Evolutionary conservation across 2,329 filamentous ascomycete genomes (phyloP).

Genomic region (Aureobasidium sp.): DNA sequence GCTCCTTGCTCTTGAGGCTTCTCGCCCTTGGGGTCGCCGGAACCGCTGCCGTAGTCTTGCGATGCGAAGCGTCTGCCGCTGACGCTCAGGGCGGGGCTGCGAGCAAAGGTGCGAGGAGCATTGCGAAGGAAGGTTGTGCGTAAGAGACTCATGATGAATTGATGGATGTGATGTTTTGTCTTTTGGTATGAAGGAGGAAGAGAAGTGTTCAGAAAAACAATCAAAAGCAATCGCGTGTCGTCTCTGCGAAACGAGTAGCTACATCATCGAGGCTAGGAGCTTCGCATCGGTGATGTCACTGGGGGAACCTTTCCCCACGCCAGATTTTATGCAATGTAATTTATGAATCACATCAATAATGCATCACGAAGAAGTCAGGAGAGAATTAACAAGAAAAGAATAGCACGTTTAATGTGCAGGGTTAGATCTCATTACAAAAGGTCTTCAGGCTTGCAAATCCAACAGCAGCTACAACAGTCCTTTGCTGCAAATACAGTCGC

Average conservation of each 20-base stretch:
- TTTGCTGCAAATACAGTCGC: neutral
- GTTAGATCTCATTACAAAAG: neutral
- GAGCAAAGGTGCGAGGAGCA: conserved; percentile 19
- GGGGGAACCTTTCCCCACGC: neutral
- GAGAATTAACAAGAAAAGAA: neutral
- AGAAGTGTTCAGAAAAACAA: neutral
- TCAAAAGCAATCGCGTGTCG: neutral
- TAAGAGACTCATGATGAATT: conserved; percentile 17
- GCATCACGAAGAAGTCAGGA: neutral
- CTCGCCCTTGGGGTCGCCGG: conserved; percentile 37
- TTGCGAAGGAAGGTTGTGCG: conserved; percentile 19
- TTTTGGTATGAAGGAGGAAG: neutral
- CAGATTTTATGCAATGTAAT: neutral
- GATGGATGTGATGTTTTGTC: neutral
- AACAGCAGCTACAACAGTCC: neutral
- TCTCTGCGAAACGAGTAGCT: neutral
- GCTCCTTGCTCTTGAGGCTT: conserved; percentile 37
- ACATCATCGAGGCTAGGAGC: conserved; percentile 1
- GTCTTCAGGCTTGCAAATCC: neutral
- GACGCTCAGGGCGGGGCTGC: conserved; percentile 15
- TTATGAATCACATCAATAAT: neutral
- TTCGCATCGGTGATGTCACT: neutral
- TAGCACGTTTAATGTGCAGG: neutral
- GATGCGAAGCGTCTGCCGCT: conserved; percentile 28
- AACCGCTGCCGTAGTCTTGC: conserved; percentile 34